Evolutionary conservation across 73 alveolate species (phyloP).

Genomic region (Blepharisma stoltei): DNA sequence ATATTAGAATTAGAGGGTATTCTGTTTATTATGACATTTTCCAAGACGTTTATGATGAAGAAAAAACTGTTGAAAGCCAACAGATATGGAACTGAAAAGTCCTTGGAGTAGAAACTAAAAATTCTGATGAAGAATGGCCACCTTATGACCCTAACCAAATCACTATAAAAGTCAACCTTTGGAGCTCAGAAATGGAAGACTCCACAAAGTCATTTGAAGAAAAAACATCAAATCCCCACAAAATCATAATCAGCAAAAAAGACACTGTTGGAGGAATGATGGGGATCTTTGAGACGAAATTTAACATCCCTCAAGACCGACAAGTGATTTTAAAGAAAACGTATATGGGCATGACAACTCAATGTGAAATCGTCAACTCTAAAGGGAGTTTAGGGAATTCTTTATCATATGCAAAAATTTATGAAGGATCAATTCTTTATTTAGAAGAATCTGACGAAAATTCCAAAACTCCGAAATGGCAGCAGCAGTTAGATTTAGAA

Average conservation of each 20-base stretch:
- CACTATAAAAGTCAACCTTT: neutral
- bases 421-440: slow-evolving; percentile 7
- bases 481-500: slow-evolving; percentile 3
- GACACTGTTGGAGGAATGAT: neutral
- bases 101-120: slow-evolving; percentile 8
- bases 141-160: slow-evolving; percentile 17
- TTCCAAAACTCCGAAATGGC: neutral
- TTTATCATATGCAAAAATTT: neutral
- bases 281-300: neutral
- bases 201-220: neutral
- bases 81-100: slow-evolving; percentile 15
- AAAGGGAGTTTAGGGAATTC: neutral
- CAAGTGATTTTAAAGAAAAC: neutral
- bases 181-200: neutral
- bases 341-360: neutral
- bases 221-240: neutral
- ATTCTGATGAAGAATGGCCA: neutral
- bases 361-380: neutral
- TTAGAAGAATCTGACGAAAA: slow-evolving; percentile 3
- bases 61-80: neutral
- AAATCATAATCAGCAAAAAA: neutral
- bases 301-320: neutral
- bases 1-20: slow-evolving; percentile 25
- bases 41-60: slow-evolving; percentile 28
- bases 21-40: neutral